phyloP scores from a whole-genome alignment of 1,284 basidiomycete genomes.

The Microbotryum violaceum region DNA sequence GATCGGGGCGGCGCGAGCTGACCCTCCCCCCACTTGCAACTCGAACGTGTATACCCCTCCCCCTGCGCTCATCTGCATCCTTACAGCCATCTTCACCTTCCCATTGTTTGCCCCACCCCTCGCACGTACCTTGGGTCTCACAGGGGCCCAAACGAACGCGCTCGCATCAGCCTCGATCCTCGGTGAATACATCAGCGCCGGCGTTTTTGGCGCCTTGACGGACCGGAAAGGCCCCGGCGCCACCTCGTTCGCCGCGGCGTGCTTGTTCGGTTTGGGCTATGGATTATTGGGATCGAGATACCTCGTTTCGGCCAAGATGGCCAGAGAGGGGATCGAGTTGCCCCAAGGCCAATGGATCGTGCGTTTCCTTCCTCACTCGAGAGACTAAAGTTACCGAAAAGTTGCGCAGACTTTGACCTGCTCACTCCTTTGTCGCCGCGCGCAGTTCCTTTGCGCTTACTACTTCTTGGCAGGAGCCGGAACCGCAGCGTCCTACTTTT shows the following conservation, averaged over 20 bases:
- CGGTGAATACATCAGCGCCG: slow-evolving; percentile 20
- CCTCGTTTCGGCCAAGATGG: not conserved
- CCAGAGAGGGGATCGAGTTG: not conserved
- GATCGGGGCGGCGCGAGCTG: too few species aligned
- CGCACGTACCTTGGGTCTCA: slow-evolving; percentile 11
- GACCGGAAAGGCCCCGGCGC: slow-evolving; percentile 28
- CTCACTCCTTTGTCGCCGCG: too few species aligned
- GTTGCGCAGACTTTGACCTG: too few species aligned
- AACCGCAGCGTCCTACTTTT: slow-evolving; percentile 31
- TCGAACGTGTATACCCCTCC: not conserved
- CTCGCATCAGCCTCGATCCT: slow-evolving; percentile 25
- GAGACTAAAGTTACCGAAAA: too few species aligned
- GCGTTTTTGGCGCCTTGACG: slow-evolving; percentile 23
- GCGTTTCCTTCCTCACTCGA: not conserved
- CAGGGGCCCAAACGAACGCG: slow-evolving; percentile 9
- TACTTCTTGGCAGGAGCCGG: slow-evolving; percentile 30
- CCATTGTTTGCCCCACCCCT: slow-evolving; percentile 25
- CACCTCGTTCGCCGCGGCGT: slow-evolving; percentile 17
- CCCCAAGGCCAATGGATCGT: slow-evolving; percentile 1
- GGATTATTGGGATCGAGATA: slow-evolving; percentile 22
- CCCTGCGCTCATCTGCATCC: not conserved
- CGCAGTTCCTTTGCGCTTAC: slow-evolving; percentile 8
- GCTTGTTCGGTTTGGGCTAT: slow-evolving; percentile 26
- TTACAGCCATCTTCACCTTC: slow-evolving; percentile 25
- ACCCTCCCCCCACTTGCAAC: too few species aligned